A percentile compares a stretch with the other conserved stretches of the same genome.
Evolutionary conservation across 371 early-diverging fungal genomes (phyloP).

Genomic region (Syncephalastrum sp.): DNA sequence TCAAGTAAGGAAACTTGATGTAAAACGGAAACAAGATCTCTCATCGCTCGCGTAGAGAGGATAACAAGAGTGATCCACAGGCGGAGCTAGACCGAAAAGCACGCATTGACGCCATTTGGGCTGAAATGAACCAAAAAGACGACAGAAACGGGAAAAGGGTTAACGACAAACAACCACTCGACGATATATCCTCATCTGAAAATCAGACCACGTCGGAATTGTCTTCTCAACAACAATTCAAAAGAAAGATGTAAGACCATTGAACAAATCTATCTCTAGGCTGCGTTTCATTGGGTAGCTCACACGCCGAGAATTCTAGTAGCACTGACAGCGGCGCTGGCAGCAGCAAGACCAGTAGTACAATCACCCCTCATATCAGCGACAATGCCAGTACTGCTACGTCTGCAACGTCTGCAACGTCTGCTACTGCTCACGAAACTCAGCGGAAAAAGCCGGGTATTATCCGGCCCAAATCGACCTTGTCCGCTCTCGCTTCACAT

Average conservation of each 20-base stretch:
- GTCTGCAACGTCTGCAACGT: too few species aligned
- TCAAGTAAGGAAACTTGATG: neutral
- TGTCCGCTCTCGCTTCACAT: constrained; percentile 56
- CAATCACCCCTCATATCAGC: too few species aligned
- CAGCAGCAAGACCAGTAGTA: neutral
- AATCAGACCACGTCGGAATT: constrained; percentile 6
- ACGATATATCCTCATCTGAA: constrained; percentile 26
- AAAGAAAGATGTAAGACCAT: too few species aligned
- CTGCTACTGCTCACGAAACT: constrained; percentile 2
- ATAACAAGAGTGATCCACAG: neutral
- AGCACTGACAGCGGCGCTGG: too few species aligned
- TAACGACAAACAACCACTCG: constrained; percentile 19
- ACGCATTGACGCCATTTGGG: constrained; percentile 26
- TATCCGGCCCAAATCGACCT: constrained; percentile 48
- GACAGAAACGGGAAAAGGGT: constrained; percentile 3
- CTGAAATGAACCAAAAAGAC: constrained; percentile 22
- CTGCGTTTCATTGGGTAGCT: too few species aligned
- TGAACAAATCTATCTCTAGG: too few species aligned
- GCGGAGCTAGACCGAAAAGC: constrained; percentile 16
- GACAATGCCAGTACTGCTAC: too few species aligned
- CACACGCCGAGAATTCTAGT: too few species aligned
- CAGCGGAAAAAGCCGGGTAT: constrained; percentile 20
- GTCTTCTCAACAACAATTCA: too few species aligned
- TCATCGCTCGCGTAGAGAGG: neutral
- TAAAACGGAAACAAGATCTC: neutral